Evolutionary conservation across 2,329 filamentous ascomycete species (phyloP).

Genomic region (Thelonectria olida): DNA sequence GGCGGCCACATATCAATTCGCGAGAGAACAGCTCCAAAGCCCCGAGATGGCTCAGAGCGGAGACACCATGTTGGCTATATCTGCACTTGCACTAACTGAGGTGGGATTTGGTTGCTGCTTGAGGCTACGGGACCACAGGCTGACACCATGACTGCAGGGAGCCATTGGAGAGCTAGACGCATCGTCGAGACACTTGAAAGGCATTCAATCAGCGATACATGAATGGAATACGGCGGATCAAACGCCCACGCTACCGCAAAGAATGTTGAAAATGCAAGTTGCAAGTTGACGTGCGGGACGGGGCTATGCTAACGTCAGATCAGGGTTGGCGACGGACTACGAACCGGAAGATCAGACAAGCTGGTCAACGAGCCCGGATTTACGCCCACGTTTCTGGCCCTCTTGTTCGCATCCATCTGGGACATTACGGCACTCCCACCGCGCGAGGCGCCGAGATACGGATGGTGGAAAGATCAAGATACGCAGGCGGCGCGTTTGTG

Average conservation of each 20-base stretch:
- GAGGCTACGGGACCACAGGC: slow-evolving; percentile 2
- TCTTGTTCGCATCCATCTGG: slow-evolving; percentile 55
- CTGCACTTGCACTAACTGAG: slow-evolving; percentile 55
- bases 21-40: slow-evolving; percentile 52
- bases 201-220: slow-evolving; percentile 44
- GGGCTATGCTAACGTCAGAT: slow-evolving; percentile 20
- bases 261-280: slow-evolving; percentile 53
- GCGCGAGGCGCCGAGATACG: slow-evolving; percentile 46
- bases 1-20: slow-evolving; percentile 56
- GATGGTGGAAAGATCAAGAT: slow-evolving; percentile 49
- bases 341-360: slow-evolving; percentile 50
- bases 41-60: slow-evolving; percentile 50
- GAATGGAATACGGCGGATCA: slow-evolving; percentile 32
- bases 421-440: slow-evolving; percentile 48
- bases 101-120: slow-evolving; percentile 36
- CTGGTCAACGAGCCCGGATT: slow-evolving; percentile 53
- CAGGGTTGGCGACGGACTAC: slow-evolving; percentile 53
- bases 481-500: slow-evolving; percentile 48
- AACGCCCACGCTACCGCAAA: slow-evolving; percentile 49
- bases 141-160: slow-evolving; percentile 43
- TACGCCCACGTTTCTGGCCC: slow-evolving; percentile 55
- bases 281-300: neutral
- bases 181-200: slow-evolving; percentile 53
- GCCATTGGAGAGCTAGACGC: slow-evolving; percentile 54
- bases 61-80: slow-evolving; percentile 54